A percentile compares a stretch with the other conserved stretches of the same genome.
phyloP scores from a whole-genome alignment of 2,329 filamentous ascomycete genomes.

The Hypoxylon sp. region DNA sequence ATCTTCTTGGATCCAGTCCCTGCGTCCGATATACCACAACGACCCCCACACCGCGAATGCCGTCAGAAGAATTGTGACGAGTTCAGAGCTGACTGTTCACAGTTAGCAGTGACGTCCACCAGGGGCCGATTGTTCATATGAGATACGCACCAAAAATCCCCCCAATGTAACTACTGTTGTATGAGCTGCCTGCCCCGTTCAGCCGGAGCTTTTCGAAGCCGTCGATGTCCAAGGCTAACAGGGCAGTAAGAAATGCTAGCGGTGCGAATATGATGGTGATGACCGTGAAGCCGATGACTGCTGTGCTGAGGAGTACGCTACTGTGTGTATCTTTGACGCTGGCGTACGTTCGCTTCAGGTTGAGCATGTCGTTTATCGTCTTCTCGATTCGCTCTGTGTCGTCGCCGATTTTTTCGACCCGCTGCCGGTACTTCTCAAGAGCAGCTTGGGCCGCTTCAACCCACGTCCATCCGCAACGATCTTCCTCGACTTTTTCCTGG shows the following conservation, averaged over 20 bases:
- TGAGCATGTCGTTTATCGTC: conserved; percentile 3
- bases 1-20: neutral
- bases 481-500: no score
- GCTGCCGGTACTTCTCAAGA: neutral
- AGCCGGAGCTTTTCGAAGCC: conserved; percentile 2
- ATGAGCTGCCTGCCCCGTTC: neutral
- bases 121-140: neutral
- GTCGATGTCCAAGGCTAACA: conserved; percentile 22
- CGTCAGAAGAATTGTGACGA: neutral
- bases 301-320: conserved; percentile 2
- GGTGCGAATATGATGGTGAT: conserved; percentile 27
- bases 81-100: neutral
- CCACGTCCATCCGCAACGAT: no score
- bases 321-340: conserved; percentile 17
- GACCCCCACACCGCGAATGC: neutral
- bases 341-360: conserved; percentile 23
- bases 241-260: conserved; percentile 9
- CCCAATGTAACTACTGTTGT: conserved; percentile 11
- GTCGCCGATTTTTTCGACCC: neutral
- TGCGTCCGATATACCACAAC: neutral
- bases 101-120: neutral
- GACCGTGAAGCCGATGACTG: conserved; percentile 20
- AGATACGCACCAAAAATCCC: neutral
- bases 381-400: conserved; percentile 15
- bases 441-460: no score